Conservation (phyloP, 2,329 filamentous ascomycete genomes). For the Aspergillus novofumigatus region DNA sequence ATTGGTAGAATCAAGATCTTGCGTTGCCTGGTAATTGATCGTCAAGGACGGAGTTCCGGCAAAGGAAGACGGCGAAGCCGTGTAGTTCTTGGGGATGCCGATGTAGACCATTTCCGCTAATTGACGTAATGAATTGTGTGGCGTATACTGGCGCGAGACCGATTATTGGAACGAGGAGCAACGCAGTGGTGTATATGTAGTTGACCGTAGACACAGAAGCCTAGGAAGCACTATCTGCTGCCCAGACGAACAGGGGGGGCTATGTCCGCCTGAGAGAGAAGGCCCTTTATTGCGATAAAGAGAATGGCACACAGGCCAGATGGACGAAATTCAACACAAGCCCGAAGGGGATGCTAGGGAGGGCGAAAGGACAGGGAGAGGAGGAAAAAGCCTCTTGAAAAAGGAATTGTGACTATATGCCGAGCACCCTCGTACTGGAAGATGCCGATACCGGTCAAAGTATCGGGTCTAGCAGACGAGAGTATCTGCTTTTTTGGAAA, state of each 20-base stretch:
- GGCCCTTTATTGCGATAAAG: constrained; percentile 70
- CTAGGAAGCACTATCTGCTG: constrained; percentile 91
- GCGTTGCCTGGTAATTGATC: constrained; percentile 92
- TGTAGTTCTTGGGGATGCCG: constrained; percentile 75
- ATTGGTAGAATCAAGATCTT: constrained; percentile 90
- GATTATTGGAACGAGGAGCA: constrained; percentile 4
- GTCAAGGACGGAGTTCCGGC: constrained; percentile 83
- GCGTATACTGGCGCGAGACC: constrained; percentile 10
- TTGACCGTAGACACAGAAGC: constrained; percentile 29
- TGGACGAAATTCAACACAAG: constrained; percentile 56
- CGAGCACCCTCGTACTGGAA: constrained; percentile 59
- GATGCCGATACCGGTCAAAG: constrained; percentile 78
- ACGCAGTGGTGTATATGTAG: constrained; percentile 7
- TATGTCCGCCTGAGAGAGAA: constrained; percentile 92
- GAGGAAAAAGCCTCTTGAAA: constrained; percentile 74
- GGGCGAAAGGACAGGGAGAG: constrained; percentile 73
- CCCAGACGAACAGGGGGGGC: constrained; percentile 87
- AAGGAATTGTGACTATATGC: constrained; percentile 78
- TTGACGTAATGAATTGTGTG: constrained; percentile 13
- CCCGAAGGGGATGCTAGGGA: constrained; percentile 69
- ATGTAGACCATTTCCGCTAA: constrained; percentile 69
- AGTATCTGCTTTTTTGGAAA: constrained; percentile 51
- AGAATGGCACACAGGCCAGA: constrained; percentile 73
- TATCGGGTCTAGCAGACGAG: constrained; percentile 83
- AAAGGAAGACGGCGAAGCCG: constrained; percentile 71